phyloP scores from a whole-genome alignment of 2,329 filamentous ascomycete genomes.

The Calcarisporium arbuscula region DNA sequence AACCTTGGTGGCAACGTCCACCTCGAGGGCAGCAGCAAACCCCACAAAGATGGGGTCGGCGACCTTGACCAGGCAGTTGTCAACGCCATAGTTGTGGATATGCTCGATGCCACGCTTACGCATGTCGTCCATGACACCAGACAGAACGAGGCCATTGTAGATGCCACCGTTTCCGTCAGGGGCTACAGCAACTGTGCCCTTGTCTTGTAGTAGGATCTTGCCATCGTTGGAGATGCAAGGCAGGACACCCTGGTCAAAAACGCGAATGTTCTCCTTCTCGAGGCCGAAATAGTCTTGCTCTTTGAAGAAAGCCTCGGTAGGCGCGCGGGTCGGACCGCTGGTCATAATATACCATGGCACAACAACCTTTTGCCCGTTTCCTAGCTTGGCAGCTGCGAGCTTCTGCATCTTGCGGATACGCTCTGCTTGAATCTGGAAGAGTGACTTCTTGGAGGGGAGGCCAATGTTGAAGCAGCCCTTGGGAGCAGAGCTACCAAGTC shows the following conservation, averaged over 20 bases:
- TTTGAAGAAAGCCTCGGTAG: slow-evolving; percentile 90
- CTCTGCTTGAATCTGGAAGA: slow-evolving; percentile 98
- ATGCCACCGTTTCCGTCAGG: slow-evolving; percentile 96
- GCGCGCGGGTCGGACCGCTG: slow-evolving; percentile 82
- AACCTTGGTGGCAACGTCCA: slow-evolving; percentile 98
- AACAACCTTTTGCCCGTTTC: slow-evolving; percentile 46
- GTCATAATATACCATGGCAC: slow-evolving; percentile 99
- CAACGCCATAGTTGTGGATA: slow-evolving; percentile 95
- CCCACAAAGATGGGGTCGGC: slow-evolving; percentile 94
- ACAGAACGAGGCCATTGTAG: slow-evolving; percentile 81
- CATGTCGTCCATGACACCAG: slow-evolving; percentile 82
- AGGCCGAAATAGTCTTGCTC: slow-evolving; percentile 89
- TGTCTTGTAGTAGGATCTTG: slow-evolving; percentile 90
- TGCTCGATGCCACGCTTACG: slow-evolving; percentile 83
- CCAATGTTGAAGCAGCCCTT: slow-evolving; percentile 98
- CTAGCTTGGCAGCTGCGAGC: slow-evolving; percentile 66
- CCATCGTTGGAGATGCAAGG: slow-evolving; percentile 97
- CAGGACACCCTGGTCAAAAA: slow-evolving; percentile 95
- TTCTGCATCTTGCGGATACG: slow-evolving; percentile 81
- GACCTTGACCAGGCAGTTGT: slow-evolving; percentile 99
- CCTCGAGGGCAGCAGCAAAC: slow-evolving; percentile 79
- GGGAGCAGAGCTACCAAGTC: slow-evolving; percentile 87
- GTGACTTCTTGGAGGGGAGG: slow-evolving; percentile 82
- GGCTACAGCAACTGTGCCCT: slow-evolving; percentile 86
- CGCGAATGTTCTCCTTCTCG: slow-evolving; percentile 73